Base-by-base conservation (phyloP, 192 early-diverging fungal species). In the Backusella parvicylindrica region DNA sequence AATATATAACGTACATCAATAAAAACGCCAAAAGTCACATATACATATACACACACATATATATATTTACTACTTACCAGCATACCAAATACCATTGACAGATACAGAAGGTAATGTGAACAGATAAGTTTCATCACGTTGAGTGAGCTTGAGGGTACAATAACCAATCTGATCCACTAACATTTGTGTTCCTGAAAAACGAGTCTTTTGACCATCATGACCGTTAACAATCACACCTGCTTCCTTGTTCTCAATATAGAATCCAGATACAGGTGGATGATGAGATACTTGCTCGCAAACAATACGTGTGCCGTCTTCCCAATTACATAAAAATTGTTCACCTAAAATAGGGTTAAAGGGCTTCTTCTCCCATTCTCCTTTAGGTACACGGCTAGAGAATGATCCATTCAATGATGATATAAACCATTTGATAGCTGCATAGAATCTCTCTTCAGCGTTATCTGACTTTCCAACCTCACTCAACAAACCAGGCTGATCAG, bases 361-460 rank as follows among this genome's bases (percentile, higher is more conserved):
- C 73, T 90, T 92, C 76, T 93, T 93, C 72, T 95, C 94, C 77
- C 84, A 88, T 49, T 83, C 81, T 49, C 77, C 77, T 63, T 89
- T 88, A 6, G 91, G 90, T 30, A 89, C 85, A 71, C 92, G 89
- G 69, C 86, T 89, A 60, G 91, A 85, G 81, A 91, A 94, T 31
- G 90, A 91, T 60, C 94, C 94, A 70, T 92, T 92, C 31, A 95
- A 85, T 31, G 92, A 91, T 37, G 91, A 92, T 36, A 95, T 85
- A 73, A 91, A 95, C 94, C 94, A 95, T 69, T 86, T 85, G 28
- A 91, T 83, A n/a, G 89, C 88, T 49, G 86, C 88, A 81, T 90
- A 79, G 79, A 93, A 89, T 64, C 92, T 87, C 41, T 92, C 91
- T 73, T 86, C 87, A 28, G 89, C 75, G 26, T 83, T 84, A 6